Percentiles rank a stretch among this genome's conserved stretches.
phyloP scores from a whole-genome alignment of 345 rosid genomes.

The Populus davidiana region DNA sequence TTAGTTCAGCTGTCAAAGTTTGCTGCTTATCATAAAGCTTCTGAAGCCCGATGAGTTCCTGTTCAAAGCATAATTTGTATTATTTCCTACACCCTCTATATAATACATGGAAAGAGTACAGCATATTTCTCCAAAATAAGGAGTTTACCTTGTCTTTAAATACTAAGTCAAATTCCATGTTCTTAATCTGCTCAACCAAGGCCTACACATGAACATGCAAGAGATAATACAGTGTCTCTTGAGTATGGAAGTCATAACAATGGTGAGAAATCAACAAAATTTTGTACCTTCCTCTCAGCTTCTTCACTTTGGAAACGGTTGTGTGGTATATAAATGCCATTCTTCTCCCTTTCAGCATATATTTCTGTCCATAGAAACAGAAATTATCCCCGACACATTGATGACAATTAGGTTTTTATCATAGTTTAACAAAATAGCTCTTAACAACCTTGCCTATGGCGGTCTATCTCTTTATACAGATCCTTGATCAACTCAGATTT shows the following conservation, averaged over 20 bases:
- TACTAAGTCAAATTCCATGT: neutral
- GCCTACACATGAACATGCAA: neutral
- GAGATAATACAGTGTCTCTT: neutral
- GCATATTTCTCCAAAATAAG: neutral
- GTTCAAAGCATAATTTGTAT: neutral
- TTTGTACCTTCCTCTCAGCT: constrained; percentile 11
- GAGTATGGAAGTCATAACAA: neutral
- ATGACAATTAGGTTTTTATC: too few relatives aligned
- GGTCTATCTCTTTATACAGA: constrained; percentile 88
- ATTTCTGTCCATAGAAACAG: too few relatives aligned
- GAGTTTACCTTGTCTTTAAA: constrained; percentile 10
- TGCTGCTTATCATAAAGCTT: constrained; percentile 1
- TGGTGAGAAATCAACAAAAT: neutral
- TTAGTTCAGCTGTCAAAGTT: constrained; percentile 9
- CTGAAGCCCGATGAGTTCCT: constrained; percentile 9
- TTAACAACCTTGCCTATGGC: constrained; percentile 78
- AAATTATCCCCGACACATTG: too few relatives aligned
- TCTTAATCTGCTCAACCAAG: constrained; percentile 7
- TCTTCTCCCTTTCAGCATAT: constrained; percentile 1
- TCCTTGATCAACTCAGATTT: constrained; percentile 95
- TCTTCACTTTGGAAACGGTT: constrained; percentile 3
- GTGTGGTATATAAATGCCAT: constrained; percentile 6
- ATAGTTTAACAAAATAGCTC: too few relatives aligned
- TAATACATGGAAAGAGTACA: neutral
- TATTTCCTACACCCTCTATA: neutral